Base-by-base conservation (phyloP, 2,329 filamentous ascomycete species). In the Blastomyces emzantsi region DNA sequence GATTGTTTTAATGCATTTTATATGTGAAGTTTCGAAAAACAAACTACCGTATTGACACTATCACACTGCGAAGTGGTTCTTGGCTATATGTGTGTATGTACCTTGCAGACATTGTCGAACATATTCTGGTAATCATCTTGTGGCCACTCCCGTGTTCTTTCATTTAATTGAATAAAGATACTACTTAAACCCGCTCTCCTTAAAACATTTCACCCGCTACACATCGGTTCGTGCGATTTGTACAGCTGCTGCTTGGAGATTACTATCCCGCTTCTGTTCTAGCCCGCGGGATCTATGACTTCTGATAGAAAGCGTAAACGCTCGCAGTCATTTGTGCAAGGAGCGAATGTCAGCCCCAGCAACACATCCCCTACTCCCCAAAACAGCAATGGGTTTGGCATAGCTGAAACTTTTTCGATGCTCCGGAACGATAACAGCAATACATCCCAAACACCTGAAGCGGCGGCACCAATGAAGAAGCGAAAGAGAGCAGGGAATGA, bases 401-500 rank as follows among this genome's bases (percentile, higher is more conserved):
- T 62, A 62, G 61, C 51, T 22, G 33, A 62, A 6, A 49, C 61
- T 22, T 22, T 62, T 28, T 62, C 52, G 25, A 45, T 62, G 19
- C 49, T 62, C 39, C 61, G 52, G 25, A 30, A 45, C 11, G 43
- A 43, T 2, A 47, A 45, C 19, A 43, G 6, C 22, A 25, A 43
- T 22, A 8, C 51, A 2, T n/a, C 39, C 25, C 39, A 39, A 15
- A 28, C 47, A n/a, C 7, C 52, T 58, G 65, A 71, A 64, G 60
- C 66, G 63, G 54, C 62, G 64, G 55, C 62, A 41, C 60, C 67
- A 3, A 55, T 67, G 33, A 74, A 74, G 66, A 74, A 67, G 68
- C 74, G 70, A 69, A 72, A 67, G 56, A 73, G 71, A 51, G 70
- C 74, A 6, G 75, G 77, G 59, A 75, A 76, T 2, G 74, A 77